A percentile compares a stretch with the other conserved stretches of the same genome.
phyloP scores from a whole-genome alignment of 441 rosid species.

The Flueggea neowawraea region DNA sequence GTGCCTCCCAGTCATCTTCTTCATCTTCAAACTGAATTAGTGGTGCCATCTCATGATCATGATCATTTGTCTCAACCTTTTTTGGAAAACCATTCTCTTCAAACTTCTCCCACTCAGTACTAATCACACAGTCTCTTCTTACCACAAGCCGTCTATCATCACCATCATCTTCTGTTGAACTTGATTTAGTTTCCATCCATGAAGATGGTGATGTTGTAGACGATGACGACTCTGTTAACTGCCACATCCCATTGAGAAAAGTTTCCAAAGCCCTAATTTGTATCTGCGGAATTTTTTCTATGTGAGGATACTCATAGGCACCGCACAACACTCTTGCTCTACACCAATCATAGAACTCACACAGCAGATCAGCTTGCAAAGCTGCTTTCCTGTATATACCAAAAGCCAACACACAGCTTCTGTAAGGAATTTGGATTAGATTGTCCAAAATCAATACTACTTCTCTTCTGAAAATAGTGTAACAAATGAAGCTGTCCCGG shows the following conservation, averaged over 20 bases:
- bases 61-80: neutral
- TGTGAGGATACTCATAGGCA: constrained; percentile 34
- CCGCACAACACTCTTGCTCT: constrained; percentile 34
- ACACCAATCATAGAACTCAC: constrained; percentile 47
- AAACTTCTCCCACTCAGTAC: constrained; percentile 23
- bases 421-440: constrained; percentile 42
- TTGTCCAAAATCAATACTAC: constrained; percentile 34
- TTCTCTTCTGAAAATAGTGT: constrained; percentile 28
- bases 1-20: constrained; percentile 37
- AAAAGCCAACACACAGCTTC: constrained; percentile 35
- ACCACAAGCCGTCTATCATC: constrained; percentile 1
- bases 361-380: constrained; percentile 31
- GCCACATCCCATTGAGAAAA: constrained; percentile 52
- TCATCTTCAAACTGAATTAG: constrained; percentile 24
- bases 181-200: constrained; percentile 18
- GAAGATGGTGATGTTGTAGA: constrained; percentile 22
- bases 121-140: neutral
- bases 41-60: constrained; percentile 10
- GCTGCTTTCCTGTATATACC: constrained; percentile 57
- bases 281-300: constrained; percentile 42
- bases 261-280: constrained; percentile 42
- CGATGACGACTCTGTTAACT: constrained; percentile 17
- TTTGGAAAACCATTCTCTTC: constrained; percentile 15
- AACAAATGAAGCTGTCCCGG: constrained; percentile 46
- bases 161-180: constrained; percentile 28